Evolutionary conservation across 2,329 filamentous ascomycete species (phyloP).

Genomic region (Fusarium pseudoanthophilum): DNA sequence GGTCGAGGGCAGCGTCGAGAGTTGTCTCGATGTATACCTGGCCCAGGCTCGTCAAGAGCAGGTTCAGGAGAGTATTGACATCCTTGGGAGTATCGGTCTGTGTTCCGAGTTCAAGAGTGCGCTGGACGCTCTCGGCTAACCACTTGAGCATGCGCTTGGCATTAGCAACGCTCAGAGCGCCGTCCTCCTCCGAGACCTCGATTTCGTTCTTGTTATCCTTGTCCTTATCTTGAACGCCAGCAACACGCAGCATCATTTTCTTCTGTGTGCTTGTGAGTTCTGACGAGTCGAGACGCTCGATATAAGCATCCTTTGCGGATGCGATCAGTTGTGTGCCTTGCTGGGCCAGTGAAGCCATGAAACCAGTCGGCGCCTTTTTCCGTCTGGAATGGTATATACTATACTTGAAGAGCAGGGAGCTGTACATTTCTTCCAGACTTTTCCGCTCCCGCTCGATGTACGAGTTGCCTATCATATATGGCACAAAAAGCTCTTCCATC

Average conservation of each 20-base stretch:
- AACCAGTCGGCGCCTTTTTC: constrained; percentile 89
- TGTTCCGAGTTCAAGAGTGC: constrained; percentile 89
- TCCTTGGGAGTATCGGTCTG: constrained; percentile 93
- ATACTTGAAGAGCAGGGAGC: constrained; percentile 94
- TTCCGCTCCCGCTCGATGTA: constrained; percentile 77
- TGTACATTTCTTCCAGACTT: constrained; percentile 83
- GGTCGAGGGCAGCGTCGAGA: constrained; percentile 76
- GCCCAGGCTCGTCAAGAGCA: constrained; percentile 88
- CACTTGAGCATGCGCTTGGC: constrained; percentile 99
- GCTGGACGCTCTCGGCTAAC: constrained; percentile 93
- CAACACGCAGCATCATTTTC: constrained; percentile 88
- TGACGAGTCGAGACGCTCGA: constrained; percentile 87
- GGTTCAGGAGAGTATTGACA: constrained; percentile 82
- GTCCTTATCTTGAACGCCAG: constrained; percentile 80
- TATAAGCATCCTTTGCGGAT: constrained; percentile 89
- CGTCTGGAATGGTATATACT: constrained; percentile 91
- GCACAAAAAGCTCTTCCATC: constrained; percentile 80
- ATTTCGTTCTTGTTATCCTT: constrained; percentile 84
- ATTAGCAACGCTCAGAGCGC: constrained; percentile 81
- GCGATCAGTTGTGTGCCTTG: constrained; percentile 89
- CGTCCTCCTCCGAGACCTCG: constrained; percentile 91
- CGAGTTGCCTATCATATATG: constrained; percentile 74
- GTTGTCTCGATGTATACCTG: constrained; percentile 79
- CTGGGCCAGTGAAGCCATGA: constrained; percentile 91
- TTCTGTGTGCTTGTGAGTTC: constrained; percentile 91